Conservation (phyloP, 1,284 basidiomycete genomes). For the Stygiomarasmius scandens region DNA sequence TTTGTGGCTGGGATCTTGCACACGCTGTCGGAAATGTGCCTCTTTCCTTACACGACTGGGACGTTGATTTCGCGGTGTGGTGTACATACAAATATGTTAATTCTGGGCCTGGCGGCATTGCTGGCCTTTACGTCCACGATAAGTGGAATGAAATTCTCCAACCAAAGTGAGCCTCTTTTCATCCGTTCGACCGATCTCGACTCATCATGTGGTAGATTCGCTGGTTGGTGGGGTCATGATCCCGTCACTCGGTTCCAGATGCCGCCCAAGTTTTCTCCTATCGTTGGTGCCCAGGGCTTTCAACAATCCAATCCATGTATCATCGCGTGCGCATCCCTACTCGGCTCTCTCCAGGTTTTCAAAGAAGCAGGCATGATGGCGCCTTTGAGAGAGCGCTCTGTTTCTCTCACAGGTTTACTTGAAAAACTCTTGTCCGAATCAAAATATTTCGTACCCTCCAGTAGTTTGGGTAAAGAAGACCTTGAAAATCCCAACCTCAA, state of each 20-base stretch:
- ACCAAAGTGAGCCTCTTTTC: constrained; percentile 53
- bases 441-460: constrained; percentile 58
- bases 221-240: constrained; percentile 99
- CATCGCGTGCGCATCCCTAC: constrained; percentile 76
- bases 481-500: constrained; percentile 27
- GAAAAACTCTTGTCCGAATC: constrained; percentile 66
- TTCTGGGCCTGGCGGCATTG: constrained; percentile 93
- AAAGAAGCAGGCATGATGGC: constrained; percentile 75
- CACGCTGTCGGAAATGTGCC: constrained; percentile 96
- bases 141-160: constrained; percentile 67
- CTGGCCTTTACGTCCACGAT: constrained; percentile 88
- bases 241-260: constrained; percentile 88
- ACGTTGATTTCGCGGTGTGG: constrained; percentile 96
- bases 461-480: constrained; percentile 36
- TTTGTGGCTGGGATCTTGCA: constrained; percentile 95
- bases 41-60: constrained; percentile 89
- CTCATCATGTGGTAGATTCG: constrained; percentile 60
- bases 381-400: constrained; percentile 69
- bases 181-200: constrained; percentile 14
- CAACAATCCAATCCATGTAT: constrained; percentile 94
- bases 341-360: constrained; percentile 84
- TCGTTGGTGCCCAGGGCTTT: constrained; percentile 90
- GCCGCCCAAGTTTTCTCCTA: constrained; percentile 82
- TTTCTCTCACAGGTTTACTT: constrained; percentile 72
- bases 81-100: constrained; percentile 99